Evolutionary conservation across 2,329 filamentous ascomycete genomes (phyloP).

Genomic region (Rhytidhysteron rufulum): DNA sequence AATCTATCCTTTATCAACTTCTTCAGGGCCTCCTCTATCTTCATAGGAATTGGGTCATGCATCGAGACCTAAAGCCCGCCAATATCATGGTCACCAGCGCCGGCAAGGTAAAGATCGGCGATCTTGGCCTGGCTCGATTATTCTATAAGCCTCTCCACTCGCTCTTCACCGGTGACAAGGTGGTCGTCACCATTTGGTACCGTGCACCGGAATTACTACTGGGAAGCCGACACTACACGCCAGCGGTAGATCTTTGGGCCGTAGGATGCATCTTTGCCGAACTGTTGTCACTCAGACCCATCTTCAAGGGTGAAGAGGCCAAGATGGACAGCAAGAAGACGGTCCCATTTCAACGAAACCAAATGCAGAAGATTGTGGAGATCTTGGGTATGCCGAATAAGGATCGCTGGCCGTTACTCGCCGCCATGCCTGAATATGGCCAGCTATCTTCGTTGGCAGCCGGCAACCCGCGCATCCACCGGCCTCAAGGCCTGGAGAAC

Average conservation of each 20-base stretch:
- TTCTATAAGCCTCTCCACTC: conserved; percentile 93
- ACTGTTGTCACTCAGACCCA: conserved; percentile 80
- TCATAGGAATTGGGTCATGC: conserved; percentile 94
- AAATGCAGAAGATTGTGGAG: conserved; percentile 99
- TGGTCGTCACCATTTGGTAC: conserved; percentile 99
- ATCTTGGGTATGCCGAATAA: conserved; percentile 89
- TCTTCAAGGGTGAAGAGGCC: conserved; percentile 97
- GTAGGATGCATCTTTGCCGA: conserved; percentile 98
- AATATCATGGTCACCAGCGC: conserved; percentile 97
- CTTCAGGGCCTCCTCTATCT: conserved; percentile 93
- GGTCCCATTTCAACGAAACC: conserved; percentile 93
- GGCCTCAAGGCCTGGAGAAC: conserved; percentile 64
- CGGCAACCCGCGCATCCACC: conserved; percentile 47
- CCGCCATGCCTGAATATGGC: conserved; percentile 80
- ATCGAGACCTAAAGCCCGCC: conserved; percentile 93
- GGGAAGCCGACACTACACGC: conserved; percentile 92
- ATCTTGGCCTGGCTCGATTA: conserved; percentile 83
- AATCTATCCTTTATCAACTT: conserved; percentile 92
- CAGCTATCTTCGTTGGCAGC: conserved; percentile 58
- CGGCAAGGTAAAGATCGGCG: conserved; percentile 91
- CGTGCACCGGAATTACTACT: conserved; percentile 90
- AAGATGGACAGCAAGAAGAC: conserved; percentile 99
- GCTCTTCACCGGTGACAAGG: conserved; percentile 91
- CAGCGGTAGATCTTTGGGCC: conserved; percentile 95
- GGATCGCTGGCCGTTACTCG: conserved; percentile 80